Base-by-base conservation (phyloP, 2,329 filamentous ascomycete species). In the Neophaeococcomyces aloes region DNA sequence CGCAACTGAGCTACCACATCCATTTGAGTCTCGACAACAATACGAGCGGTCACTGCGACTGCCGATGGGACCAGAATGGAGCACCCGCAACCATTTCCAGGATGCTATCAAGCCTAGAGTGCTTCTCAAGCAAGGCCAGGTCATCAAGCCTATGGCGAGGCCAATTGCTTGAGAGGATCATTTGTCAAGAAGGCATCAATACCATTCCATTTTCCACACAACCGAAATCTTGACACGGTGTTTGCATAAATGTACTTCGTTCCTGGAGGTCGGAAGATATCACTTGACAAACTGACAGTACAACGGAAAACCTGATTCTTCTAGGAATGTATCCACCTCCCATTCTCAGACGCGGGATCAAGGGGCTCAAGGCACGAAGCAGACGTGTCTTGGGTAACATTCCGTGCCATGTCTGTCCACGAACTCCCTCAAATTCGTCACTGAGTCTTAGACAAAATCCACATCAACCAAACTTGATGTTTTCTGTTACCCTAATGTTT, bases 1-100 rank as follows among this genome's bases (percentile, higher is more conserved):
- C 56, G 88, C 91, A 14, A 78, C 79, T 7, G 76, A 79, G 56
- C 70, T 98, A 39, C 91, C 91, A 38, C 85, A 93, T 65, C 81
- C 80, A n/a, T 96, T 87, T 63, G 89, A 95, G 70, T 86, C 76
- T 21, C 75, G 74, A 54, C 75, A 83, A 58, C 54, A 56, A 36
- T 56, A 56, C 38, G 91, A 98, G 70, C 72, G 89, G 39, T 84
- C 83, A 51, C 69, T 96, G 46, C 74, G 89, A 33, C 66, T 95
- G 53, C 91, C 91, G 1, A 78, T 96, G 48, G 91, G 91, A 1
- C 86, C 83, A 13, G 89, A 98, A 65, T 98, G 89, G 88, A 79
- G 81, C 54, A 96, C 89, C n/a, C 95, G 94, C 75, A 79, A 86
- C 68, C 86, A 83, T 11, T 91, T 91, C 74, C 88, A 96, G 70